Conservation (phyloP, 257 asterid genomes). For the Coffea canephora region DNA sequence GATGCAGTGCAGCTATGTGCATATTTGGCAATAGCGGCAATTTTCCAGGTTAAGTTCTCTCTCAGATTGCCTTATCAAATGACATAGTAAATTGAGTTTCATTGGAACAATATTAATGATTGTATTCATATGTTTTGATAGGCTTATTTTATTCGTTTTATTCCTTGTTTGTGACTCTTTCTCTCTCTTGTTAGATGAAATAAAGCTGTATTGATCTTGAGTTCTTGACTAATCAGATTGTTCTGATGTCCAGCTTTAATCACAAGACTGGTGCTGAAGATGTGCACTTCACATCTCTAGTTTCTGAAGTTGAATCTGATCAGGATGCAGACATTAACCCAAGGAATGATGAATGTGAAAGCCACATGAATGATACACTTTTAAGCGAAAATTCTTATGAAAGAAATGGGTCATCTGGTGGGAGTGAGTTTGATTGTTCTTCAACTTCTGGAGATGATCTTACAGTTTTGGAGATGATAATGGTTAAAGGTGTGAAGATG, state of each 20-base stretch:
- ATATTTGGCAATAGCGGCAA: too few relatives aligned
- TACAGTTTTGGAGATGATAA: slow-evolving; percentile 69
- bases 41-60: too few relatives aligned
- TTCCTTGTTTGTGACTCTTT: not conserved
- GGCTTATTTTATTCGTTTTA: not conserved
- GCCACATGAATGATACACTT: slow-evolving; percentile 34
- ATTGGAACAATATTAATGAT: not conserved
- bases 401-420: slow-evolving; percentile 29
- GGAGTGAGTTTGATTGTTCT: slow-evolving; percentile 49
- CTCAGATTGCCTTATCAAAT: not conserved
- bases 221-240: slow-evolving; percentile 18
- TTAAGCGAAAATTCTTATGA: slow-evolving; percentile 28
- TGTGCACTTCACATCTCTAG: slow-evolving; percentile 75
- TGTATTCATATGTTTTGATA: not conserved
- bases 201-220: not conserved
- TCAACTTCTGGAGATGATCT: slow-evolving; percentile 43
- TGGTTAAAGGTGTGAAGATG: slow-evolving; percentile 71
- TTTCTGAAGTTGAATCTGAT: slow-evolving; percentile 53
- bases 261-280: slow-evolving; percentile 94
- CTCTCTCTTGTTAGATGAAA: not conserved
- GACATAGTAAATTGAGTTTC: not conserved
- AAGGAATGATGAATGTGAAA: slow-evolving; percentile 27
- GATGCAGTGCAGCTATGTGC: not conserved
- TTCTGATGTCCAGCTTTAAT: slow-evolving; percentile 61
- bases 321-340: slow-evolving; percentile 30